Evolutionary conservation across 371 early-diverging fungal genomes (phyloP).

Genomic region (Mucor sp.): DNA sequence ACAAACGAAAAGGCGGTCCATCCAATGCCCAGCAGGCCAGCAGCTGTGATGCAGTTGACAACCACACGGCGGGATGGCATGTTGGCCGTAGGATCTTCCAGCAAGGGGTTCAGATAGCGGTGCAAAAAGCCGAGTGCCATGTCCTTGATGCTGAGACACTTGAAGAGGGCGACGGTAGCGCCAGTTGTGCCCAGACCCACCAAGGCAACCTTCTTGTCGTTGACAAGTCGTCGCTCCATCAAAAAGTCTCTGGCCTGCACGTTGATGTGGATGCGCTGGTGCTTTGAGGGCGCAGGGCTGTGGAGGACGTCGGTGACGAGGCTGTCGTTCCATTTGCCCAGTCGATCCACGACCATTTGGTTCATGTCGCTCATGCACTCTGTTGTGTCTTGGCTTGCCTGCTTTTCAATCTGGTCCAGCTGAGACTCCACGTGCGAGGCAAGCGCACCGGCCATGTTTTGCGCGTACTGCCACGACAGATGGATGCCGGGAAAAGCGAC

Average conservation of each 20-base stretch:
- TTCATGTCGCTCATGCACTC: slow-evolving; percentile 30
- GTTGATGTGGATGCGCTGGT: slow-evolving; percentile 4
- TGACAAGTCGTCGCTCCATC: neutral
- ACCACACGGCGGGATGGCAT: neutral
- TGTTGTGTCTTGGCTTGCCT: slow-evolving; percentile 65
- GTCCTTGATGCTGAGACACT: neutral
- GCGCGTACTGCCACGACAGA: slow-evolving; percentile 85
- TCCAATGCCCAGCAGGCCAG: neutral
- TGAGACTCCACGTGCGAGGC: slow-evolving; percentile 59
- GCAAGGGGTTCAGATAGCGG: neutral
- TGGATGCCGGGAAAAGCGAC: slow-evolving; percentile 85
- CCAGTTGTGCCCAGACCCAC: neutral
- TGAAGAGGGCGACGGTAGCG: neutral
- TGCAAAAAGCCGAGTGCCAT: neutral
- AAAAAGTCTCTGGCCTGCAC: slow-evolving; percentile 6
- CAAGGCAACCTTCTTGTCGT: slow-evolving; percentile 8
- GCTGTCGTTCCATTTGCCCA: neutral
- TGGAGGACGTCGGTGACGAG: neutral
- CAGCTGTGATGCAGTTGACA: neutral
- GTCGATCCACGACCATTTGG: neutral
- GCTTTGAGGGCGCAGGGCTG: neutral
- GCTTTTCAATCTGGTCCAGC: slow-evolving; percentile 52
- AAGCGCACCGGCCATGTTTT: slow-evolving; percentile 67
- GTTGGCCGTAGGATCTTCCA: neutral
- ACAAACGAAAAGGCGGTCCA: slow-evolving; percentile 10